Evolutionary conservation across 2,329 filamentous ascomycete species (phyloP).

Genomic region (Arthrobotrys pseudoclavata): DNA sequence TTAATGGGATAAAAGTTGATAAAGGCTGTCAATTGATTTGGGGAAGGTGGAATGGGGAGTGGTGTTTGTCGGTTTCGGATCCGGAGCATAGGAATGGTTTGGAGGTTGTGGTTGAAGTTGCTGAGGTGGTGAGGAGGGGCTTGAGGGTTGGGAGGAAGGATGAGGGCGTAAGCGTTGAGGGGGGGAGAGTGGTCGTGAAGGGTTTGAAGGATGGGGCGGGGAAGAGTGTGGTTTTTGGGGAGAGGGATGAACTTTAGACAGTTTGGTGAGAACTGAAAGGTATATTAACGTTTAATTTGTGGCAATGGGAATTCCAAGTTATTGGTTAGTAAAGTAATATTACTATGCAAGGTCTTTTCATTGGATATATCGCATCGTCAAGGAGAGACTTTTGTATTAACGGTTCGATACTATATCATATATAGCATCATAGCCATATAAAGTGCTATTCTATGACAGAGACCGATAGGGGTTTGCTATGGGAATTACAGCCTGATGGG

Average conservation of each 20-base stretch:
- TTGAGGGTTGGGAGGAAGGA: slow-evolving; percentile 2
- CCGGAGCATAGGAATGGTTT: slow-evolving; percentile 21
- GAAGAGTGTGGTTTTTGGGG: slow-evolving; percentile 41
- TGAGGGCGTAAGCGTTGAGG: slow-evolving; percentile 25
- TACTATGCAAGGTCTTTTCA: too few relatives aligned
- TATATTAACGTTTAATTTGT: too few relatives aligned
- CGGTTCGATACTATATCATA: too few relatives aligned
- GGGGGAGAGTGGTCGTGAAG: slow-evolving; percentile 6
- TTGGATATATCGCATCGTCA: too few relatives aligned
- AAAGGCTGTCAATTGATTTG: slow-evolving; percentile 40
- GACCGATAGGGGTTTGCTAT: too few relatives aligned
- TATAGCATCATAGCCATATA: too few relatives aligned
- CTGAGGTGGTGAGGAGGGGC: background rate
- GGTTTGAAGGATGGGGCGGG: slow-evolving; percentile 24
- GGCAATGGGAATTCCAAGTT: too few relatives aligned
- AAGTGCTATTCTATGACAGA: too few relatives aligned
- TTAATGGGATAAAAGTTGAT: slow-evolving; percentile 33
- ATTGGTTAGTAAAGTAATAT: too few relatives aligned
- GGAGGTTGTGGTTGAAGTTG: background rate
- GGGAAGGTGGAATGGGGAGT: slow-evolving; percentile 26
- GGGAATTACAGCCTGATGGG: too few relatives aligned
- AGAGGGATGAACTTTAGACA: background rate
- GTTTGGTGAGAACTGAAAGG: slow-evolving; percentile 11
- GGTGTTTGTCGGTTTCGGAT: slow-evolving; percentile 42
- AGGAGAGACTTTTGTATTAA: too few relatives aligned